phyloP scores from a whole-genome alignment of 169 alveolate genomes.

The Amoebophrya sp. region DNA sequence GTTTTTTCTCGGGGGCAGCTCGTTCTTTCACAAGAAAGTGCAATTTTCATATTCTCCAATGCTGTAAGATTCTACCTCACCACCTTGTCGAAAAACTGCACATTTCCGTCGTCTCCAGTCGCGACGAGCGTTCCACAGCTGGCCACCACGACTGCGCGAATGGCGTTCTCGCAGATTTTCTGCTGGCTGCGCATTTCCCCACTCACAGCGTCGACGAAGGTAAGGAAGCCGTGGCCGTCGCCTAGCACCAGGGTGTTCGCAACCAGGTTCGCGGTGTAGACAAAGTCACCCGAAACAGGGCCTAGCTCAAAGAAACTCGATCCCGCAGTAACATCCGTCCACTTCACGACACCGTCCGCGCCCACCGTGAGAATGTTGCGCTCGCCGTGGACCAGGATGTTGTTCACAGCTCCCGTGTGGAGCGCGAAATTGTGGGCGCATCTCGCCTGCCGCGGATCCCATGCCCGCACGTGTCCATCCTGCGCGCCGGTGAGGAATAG shows the following conservation, averaged over 20 bases:
- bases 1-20: no score
- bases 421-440: not conserved
- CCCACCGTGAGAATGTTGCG: not conserved
- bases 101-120: not conserved
- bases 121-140: not conserved
- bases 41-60: no score
- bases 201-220: not conserved
- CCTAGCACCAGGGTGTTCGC: not conserved
- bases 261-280: not conserved
- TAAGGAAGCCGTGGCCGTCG: not conserved
- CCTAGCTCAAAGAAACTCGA: no score
- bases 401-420: not conserved
- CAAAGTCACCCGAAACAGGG: not conserved
- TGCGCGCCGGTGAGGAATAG: not conserved
- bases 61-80: no score
- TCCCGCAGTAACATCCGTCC: not conserved
- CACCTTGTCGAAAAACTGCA: conserved; percentile 3
- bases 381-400: not conserved
- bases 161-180: not conserved
- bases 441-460: not conserved
- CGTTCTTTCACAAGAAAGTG: no score
- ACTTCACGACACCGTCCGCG: not conserved
- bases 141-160: not conserved
- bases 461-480: not conserved
- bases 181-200: not conserved